These are phyloP conservation scores for Aspergillus felis DNA, from an alignment of 2,329 filamentous ascomycete species.

Conservation along the genomic window DNA sequence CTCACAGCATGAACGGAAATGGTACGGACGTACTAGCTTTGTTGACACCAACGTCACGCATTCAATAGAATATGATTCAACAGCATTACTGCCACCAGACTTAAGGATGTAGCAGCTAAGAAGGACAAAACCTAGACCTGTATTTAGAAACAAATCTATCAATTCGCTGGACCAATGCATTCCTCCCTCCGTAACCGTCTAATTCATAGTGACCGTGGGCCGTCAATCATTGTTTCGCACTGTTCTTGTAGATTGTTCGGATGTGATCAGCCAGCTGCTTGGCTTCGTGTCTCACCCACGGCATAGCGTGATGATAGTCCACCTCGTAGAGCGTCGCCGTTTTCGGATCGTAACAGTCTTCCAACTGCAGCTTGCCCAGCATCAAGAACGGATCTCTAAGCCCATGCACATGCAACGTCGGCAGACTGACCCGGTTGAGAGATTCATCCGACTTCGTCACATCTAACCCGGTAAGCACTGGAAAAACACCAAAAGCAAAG, in stretches of 20 bases:
- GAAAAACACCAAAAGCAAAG: background rate
- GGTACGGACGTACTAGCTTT: background rate
- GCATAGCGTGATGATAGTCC: slow-evolving; percentile 24
- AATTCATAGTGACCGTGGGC: background rate
- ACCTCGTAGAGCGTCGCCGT: slow-evolving; percentile 13
- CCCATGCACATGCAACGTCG: slow-evolving; percentile 20
- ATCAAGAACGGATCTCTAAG: slow-evolving; percentile 16
- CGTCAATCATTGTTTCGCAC: background rate
- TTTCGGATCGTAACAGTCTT: slow-evolving; percentile 10
- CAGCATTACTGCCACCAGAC: background rate
- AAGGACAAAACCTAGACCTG: background rate
- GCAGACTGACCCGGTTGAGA: slow-evolving; percentile 5
- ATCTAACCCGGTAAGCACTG: background rate
- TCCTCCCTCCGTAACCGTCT: background rate
- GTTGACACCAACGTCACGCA: background rate
- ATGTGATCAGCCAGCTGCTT: slow-evolving; percentile 13
- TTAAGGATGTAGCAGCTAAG: background rate
- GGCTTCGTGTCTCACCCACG: slow-evolving; percentile 17
- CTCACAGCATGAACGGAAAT: background rate
- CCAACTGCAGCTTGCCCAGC: slow-evolving; percentile 13
- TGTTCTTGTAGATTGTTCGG: slow-evolving; percentile 10
- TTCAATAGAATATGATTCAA: background rate
- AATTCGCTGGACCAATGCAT: background rate
- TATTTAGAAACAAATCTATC: background rate
- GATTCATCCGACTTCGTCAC: background rate